phyloP scores from a whole-genome alignment of 2,329 filamentous ascomycete species.

The Hypoxylon sp. region DNA sequence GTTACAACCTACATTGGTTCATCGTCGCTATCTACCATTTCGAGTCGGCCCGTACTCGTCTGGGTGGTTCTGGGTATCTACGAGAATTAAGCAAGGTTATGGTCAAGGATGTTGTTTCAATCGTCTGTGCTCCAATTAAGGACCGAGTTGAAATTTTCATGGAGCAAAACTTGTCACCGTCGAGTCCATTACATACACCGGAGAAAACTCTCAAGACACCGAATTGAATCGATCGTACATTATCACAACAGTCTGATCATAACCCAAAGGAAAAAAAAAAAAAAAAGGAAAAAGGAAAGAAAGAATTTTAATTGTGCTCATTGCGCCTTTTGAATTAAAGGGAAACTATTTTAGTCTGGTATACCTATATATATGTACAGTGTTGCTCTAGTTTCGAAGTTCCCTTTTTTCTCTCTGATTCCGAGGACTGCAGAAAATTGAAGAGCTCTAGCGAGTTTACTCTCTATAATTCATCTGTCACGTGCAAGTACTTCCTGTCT shows the following conservation, averaged over 20 bases:
- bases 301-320: no score
- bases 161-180: conserved; percentile 4
- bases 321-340: conserved; percentile 39
- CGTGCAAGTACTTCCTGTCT: conserved; percentile 97
- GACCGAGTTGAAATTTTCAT: conserved; percentile 17
- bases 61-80: background rate
- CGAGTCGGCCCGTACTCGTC: conserved; percentile 1
- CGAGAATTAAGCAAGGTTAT: background rate
- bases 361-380: conserved; percentile 58
- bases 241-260: conserved; percentile 6
- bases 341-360: conserved; percentile 48
- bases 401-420: conserved; percentile 27
- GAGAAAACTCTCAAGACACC: conserved; percentile 11
- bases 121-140: conserved; percentile 13
- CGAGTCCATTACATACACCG: conserved; percentile 5
- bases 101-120: background rate
- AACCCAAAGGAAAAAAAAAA: no score
- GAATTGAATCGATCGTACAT: conserved; percentile 5
- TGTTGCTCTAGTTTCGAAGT: conserved; percentile 40
- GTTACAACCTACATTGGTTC: conserved; percentile 61
- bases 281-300: no score
- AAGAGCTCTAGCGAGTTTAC: conserved; percentile 38
- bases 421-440: conserved; percentile 20
- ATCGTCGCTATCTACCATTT: conserved; percentile 57
- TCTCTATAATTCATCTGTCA: conserved; percentile 83